Base-by-base conservation (phyloP, 805 yeast species). In the Candida nanaspora region DNA sequence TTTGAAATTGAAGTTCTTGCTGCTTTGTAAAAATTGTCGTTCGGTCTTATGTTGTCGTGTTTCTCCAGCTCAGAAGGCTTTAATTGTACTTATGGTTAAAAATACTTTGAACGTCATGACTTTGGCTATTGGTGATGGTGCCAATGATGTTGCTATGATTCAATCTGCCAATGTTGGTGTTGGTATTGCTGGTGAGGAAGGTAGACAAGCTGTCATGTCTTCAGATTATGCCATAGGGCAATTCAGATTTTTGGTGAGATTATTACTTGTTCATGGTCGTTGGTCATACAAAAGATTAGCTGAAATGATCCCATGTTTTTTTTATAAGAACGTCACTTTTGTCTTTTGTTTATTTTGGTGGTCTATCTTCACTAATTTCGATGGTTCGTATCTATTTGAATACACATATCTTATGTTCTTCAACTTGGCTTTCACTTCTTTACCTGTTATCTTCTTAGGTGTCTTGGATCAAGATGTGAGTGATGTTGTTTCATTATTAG, bases 161-260 rank as follows among this genome's bases (percentile, higher is more conserved):
- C 95, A 85, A 60, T 80, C 88, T 23, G 93, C 94, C 1, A 81
- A 85, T 62, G 82, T 85, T 35, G 95, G 95, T 53, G 84, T 85
- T 41, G 95, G 95, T 65, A 85, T 85, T 56, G 89, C 89, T 3
- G 95, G 95, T 63, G 93, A 85, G 66, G 95, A 85, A 67, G 95
- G 95, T 55, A 68, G 93, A 46, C 93, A 84, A 61, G 93, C 93
- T 16, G 93, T 76, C 5, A 85, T 85, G 94, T 80, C 88, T 21
- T 80, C 91, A 1, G 95, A 85, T 65, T 85, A 82, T 61, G 95
- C 91, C 18, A 64, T 85, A 53, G 93, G 91, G 20, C 95, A 85
- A 57, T 85, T 85, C 61, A 72, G 93, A 53, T 85, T 71, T 52
- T 60, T 85, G 46, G 69, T 82, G 0, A 72, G 85, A 49, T 65